Conservation (phyloP, 2,329 filamentous ascomycete genomes). For the Cordyceps sp. region DNA sequence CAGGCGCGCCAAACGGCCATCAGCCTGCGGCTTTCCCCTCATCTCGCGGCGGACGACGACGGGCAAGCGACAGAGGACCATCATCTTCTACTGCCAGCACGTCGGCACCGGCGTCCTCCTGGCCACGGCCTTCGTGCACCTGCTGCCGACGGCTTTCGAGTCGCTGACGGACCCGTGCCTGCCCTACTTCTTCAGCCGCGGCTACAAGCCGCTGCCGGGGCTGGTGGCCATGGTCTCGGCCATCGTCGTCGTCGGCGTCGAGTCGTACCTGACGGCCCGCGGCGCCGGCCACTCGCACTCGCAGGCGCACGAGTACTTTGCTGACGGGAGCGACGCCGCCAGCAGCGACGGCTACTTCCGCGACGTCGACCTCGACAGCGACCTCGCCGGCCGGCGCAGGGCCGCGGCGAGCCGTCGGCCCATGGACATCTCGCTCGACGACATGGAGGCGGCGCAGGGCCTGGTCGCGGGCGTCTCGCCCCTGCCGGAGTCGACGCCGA, state of each 20-base stretch:
- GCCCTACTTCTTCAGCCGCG: slow-evolving; percentile 60
- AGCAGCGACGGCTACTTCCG: too few species aligned
- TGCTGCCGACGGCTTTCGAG: slow-evolving; percentile 50
- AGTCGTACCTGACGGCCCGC: slow-evolving; percentile 72
- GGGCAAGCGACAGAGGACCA: slow-evolving; percentile 37
- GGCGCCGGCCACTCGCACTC: slow-evolving; percentile 46
- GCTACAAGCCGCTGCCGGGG: slow-evolving; percentile 67
- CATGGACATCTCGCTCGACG: slow-evolving; percentile 30
- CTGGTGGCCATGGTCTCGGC: slow-evolving; percentile 69
- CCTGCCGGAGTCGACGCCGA: slow-evolving; percentile 35
- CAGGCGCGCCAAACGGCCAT: background rate
- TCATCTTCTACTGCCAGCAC: slow-evolving; percentile 54
- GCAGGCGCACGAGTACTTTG: slow-evolving; percentile 31
- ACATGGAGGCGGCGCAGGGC: slow-evolving; percentile 33
- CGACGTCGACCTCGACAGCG: slow-evolving; percentile 7
- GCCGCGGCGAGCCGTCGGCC: slow-evolving; percentile 23
- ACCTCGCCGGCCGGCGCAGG: slow-evolving; percentile 17
- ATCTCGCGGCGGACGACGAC: slow-evolving; percentile 42
- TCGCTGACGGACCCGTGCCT: slow-evolving; percentile 56
- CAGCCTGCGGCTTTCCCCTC: slow-evolving; percentile 50
- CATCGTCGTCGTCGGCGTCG: slow-evolving; percentile 68
- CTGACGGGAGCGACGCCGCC: slow-evolving; percentile 28
- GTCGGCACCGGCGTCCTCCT: slow-evolving; percentile 76
- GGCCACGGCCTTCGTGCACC: slow-evolving; percentile 70
- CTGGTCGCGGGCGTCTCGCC: slow-evolving; percentile 43